Conservation (phyloP, 2,329 filamentous ascomycete species). For the Mariannaea elegans region DNA sequence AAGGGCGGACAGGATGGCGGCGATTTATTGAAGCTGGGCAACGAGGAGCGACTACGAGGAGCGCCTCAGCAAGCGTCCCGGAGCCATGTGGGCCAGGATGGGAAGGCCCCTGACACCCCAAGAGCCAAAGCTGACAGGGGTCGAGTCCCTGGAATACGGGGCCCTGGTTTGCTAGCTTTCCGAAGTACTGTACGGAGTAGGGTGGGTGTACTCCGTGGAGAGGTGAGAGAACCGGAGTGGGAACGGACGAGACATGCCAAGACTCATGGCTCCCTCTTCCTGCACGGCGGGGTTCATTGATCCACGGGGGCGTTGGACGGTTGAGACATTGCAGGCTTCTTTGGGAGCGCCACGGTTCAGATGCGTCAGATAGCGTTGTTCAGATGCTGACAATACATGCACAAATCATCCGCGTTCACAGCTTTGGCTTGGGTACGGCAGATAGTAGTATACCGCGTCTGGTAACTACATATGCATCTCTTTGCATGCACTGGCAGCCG, state of each 20-base stretch:
- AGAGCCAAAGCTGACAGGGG: conserved; percentile 25
- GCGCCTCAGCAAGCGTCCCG: conserved; percentile 30
- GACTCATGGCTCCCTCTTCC: too few relatives aligned
- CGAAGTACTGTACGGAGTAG: not conserved
- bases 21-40: conserved; percentile 35
- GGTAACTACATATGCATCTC: conserved; percentile 6
- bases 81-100: conserved; percentile 33
- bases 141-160: conserved; percentile 14
- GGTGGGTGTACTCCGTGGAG: not conserved
- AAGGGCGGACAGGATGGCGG: conserved; percentile 10
- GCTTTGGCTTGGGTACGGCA: conserved; percentile 10
- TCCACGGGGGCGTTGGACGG: conserved; percentile 19
- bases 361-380: conserved; percentile 20
- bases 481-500: conserved; percentile 4
- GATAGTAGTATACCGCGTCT: conserved; percentile 6
- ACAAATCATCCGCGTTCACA: not conserved
- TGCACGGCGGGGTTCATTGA: conserved; percentile 1
- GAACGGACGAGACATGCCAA: conserved; percentile 15
- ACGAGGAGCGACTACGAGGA: conserved; percentile 20
- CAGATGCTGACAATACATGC: conserved; percentile 15
- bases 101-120: conserved; percentile 32
- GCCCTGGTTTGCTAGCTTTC: conserved; percentile 17
- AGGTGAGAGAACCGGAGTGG: not conserved
- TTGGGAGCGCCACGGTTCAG: conserved; percentile 25
- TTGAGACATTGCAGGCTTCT: conserved; percentile 26